Conservation (phyloP, 1,139 yeast species). For the Suhomyces anneliseae region DNA sequence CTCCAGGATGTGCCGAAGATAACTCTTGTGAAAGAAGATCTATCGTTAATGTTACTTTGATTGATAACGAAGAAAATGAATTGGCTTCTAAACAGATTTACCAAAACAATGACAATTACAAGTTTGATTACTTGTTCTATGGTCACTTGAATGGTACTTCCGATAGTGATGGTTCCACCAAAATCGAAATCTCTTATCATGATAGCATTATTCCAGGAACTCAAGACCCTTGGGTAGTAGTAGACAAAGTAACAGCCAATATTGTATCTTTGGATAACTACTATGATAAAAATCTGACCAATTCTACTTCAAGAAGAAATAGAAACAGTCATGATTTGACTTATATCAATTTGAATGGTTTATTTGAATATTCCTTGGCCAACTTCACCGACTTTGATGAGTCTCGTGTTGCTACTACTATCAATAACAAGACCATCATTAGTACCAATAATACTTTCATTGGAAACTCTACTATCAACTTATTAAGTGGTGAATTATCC, state of each 20-base stretch:
- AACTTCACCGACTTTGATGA: constrained; percentile 59
- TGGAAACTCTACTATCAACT: constrained; percentile 69
- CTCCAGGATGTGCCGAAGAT: constrained; percentile 84
- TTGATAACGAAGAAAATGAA: constrained; percentile 45
- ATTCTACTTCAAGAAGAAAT: constrained; percentile 20
- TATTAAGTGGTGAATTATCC: constrained; percentile 53
- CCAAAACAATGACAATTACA: constrained; percentile 77
- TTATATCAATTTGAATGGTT: constrained; percentile 55
- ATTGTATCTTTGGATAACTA: constrained; percentile 52
- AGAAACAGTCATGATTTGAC: constrained; percentile 24
- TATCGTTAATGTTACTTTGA: constrained; percentile 72
- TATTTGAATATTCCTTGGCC: constrained; percentile 76
- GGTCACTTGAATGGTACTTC: constrained; percentile 64
- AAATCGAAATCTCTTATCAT: constrained; percentile 47
- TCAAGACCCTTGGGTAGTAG: constrained; percentile 57
- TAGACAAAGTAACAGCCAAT: constrained; percentile 64
- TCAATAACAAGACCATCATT: constrained; percentile 27
- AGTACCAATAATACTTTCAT: constrained; percentile 43
- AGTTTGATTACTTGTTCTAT: constrained; percentile 73
- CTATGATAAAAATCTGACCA: constrained; percentile 30
- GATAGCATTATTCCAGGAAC: constrained; percentile 29
- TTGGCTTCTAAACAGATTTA: constrained; percentile 51
- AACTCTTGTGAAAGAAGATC: constrained; percentile 71
- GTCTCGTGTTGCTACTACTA: constrained; percentile 26
- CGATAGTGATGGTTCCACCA: constrained; percentile 43